Base-by-base conservation (phyloP, 495 filamentous ascomycete species). In the Penicillium goetzii region DNA sequence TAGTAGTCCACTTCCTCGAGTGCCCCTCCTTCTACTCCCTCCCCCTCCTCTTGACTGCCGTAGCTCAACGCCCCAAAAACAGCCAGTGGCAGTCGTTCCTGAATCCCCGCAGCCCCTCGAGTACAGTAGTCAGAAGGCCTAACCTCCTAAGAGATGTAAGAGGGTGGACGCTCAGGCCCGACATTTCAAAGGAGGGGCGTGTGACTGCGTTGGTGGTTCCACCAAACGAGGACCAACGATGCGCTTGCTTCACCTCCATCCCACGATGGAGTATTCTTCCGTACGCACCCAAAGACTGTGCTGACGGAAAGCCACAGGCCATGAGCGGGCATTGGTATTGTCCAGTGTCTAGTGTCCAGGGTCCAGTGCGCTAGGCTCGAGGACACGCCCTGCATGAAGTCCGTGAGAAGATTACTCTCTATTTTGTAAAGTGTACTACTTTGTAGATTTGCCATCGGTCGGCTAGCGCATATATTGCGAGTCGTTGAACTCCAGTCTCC, bases 21-120 rank as follows among this genome's bases (percentile, higher is more conserved):
- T 5, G 28, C 25, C 25, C 51, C 28, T 26, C 25, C 25, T n/a
- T 14, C 6, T 28, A 23, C 49, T 17, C 3, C 14, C 25, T 53
- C 6, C 30, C 19, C 28, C 52, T 55, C 52, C 28, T 55, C 52
- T 23, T 11, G 12, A 55, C 30, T 12, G 30, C 32, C 19, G 52
- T n/a, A 33, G n/a, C 52, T 32, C 52, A 47, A 55, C 32, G 30
- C 52, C 25, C 25, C 6, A 30, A 41, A 63, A 63, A 52, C 43
- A 68, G 64, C 74, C 74, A 77, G 68, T 76, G 62, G 70, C 61
- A 67, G 60, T 61, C 61, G 73, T 72, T 74, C 73, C 73, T 75
- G 60, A 17, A 62, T 63, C 66, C 68, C 70, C 73, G 68, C 68
- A 17, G 17, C 49, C 49, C 47, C 47, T 30, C n/a, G 49, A n/a